Evolutionary conservation across 2,329 filamentous ascomycete genomes (phyloP).

Genomic region (Scytalidium lignicola): DNA sequence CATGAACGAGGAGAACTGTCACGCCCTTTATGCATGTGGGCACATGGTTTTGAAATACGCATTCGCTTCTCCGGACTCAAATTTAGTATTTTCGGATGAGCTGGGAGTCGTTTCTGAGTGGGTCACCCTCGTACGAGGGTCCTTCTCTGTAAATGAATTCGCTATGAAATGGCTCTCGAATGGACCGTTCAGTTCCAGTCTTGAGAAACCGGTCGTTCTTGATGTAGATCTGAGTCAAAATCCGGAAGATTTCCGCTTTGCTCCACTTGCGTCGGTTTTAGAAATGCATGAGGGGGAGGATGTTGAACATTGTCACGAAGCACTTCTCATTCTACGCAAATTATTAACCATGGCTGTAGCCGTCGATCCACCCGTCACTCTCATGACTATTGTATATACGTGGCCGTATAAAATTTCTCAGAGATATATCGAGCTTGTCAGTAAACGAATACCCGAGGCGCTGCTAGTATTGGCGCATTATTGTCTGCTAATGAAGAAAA

Average conservation of each 20-base stretch:
- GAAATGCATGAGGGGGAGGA: not conserved
- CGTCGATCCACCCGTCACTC: not conserved
- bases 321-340: not conserved
- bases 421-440: slow-evolving; percentile 9
- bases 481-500: slow-evolving; percentile 32
- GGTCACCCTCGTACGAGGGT: not conserved
- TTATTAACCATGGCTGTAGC: not conserved
- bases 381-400: slow-evolving; percentile 1
- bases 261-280: not conserved
- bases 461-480: slow-evolving; percentile 33
- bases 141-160: not conserved
- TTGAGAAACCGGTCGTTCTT: not conserved
- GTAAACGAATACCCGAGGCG: slow-evolving; percentile 25
- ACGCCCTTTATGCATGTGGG: not conserved
- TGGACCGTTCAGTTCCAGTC: not conserved
- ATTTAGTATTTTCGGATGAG: not conserved
- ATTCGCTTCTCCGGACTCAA: not conserved
- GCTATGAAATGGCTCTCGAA: not conserved
- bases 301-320: not conserved
- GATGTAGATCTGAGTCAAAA: not conserved
- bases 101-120: not conserved
- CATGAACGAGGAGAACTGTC: not conserved
- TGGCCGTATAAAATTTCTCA: slow-evolving; percentile 11
- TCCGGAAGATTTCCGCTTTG: not conserved
- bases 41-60: not conserved